Base-by-base conservation (phyloP, 176 grass and related monocot genomes). In the Triticum dicoccoides region DNA sequence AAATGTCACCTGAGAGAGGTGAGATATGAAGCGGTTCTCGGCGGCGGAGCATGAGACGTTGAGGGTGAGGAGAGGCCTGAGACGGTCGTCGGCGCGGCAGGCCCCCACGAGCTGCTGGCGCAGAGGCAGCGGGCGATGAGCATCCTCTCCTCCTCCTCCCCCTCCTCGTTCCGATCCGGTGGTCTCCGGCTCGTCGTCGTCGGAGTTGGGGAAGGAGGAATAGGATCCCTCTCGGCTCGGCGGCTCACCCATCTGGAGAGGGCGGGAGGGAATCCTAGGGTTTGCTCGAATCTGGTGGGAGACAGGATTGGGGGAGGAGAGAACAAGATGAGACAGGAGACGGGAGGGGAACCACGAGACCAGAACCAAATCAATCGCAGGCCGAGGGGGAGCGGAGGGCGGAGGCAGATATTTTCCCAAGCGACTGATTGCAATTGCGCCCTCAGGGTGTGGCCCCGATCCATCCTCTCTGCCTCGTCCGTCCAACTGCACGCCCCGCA, bases 31-130 rank as follows among this genome's bases (percentile, higher is more conserved):
- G 49, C 96, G 88, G 81, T 95, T 92, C 70, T 95, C 90, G 3
- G 89, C 90, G 15, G 88, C 91, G 47, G 73, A 76, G 76, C 88
- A 86, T 10, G 92, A 92, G 65, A 92, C 81, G 73, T 90, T 90
- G 78, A 90, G 89, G 70, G 85, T 86, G 79, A 92, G 86, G 41
- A 93, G 81, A 32, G 92, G 92, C 33, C 83, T 80, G 66, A 92
- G 88, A 32, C 88, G 88, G 69, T 98, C 96, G 56, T 95, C 93
- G n/a, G 89, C 91, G 65, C 96, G 96, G 89, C 96, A 98, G 18
- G 93, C 96, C 18, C 96, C 96, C 44, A 92, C 33, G 13, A 90
- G 69, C 88, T 95, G 96, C 75, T 89, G 89, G 70, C 92, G 89
- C 23, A 97, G 90, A 27, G 82, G 86, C 25, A 27, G 79, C 65